phyloP scores from a whole-genome alignment of 805 yeast genomes.

The Nakazawaea molendinolei region DNA sequence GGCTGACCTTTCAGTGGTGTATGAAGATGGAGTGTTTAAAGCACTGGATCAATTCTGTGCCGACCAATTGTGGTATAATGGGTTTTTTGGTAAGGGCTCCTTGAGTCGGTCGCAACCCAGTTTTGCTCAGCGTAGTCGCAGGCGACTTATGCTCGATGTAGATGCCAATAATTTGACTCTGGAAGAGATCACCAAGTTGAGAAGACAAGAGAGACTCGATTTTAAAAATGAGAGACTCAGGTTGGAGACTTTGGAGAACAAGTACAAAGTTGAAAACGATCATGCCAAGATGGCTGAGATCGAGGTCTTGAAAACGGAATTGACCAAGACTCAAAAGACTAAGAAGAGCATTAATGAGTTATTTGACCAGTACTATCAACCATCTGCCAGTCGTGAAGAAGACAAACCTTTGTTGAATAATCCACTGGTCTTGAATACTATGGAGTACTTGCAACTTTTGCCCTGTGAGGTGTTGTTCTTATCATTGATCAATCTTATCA shows the following conservation, averaged over 20 bases:
- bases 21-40: constrained; percentile 27
- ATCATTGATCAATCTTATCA: constrained; percentile 33
- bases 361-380: constrained; percentile 13
- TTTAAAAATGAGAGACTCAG: constrained; percentile 66
- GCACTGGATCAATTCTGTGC: constrained; percentile 40
- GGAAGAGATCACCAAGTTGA: constrained; percentile 70
- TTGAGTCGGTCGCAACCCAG: constrained; percentile 90
- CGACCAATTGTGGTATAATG: constrained; percentile 66
- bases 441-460: constrained; percentile 61
- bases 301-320: constrained; percentile 27
- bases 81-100: constrained; percentile 92
- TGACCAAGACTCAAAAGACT: constrained; percentile 17
- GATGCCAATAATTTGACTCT: constrained; percentile 30
- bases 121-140: constrained; percentile 65
- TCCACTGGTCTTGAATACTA: constrained; percentile 16
- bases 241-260: constrained; percentile 42
- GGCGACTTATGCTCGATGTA: constrained; percentile 43
- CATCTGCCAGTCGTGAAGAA: constrained; percentile 21
- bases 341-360: constrained; percentile 21
- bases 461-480: constrained; percentile 74
- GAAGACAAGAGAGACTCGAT: constrained; percentile 65
- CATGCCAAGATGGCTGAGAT: constrained; percentile 26
- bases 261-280: constrained; percentile 21
- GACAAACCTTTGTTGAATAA: constrained; percentile 26
- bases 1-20: constrained; percentile 1